Evolutionary conservation across 192 early-diverging fungal species (phyloP), one percentile per base, ranked within the genome.

Genomic region (Podila clonocystis): DNA sequence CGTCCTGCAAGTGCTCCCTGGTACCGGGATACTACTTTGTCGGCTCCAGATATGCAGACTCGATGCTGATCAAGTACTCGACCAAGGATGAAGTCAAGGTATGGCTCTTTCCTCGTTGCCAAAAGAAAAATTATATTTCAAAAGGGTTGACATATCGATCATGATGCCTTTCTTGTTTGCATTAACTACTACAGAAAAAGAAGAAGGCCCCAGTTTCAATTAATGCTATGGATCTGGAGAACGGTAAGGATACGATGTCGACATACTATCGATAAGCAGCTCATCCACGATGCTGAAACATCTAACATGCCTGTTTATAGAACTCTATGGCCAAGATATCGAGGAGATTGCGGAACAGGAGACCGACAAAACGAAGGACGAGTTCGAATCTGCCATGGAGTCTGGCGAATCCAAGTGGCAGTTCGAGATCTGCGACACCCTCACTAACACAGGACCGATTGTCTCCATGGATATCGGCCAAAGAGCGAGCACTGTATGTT

Each of bases 371-470:
- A 65, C 72, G 38, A 82, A 84, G 58, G 75, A 71, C n/a, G 75
- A 85, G 19, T 63, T 70, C 50, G 41, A 50, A 57, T 66, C 59
- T n/a, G 71, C 49, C 9, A 71, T 63, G 76, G 58, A 59, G 48
- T 57, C 68, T 67, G 84, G 75, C 45, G 76, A 67, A 3, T 72
- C 69, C 60, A 77, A 84, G 9, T 90, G 91, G 74, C 82, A 73
- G 8, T 91, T 94, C 67, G 83, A 85, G n/a, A 88, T 97, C 0
- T 90, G 89, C 63, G 96, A 97, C 79, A 88, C 89, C 12, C 74
- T 99, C 1, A 68, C 92, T 19, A 92, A 92, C 67, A 92, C 91
- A 0, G 96, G 96, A 4, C 91, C 96, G 8, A 90, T 97, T 50
- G 82, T 88, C 2, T 92, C 89, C 67, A 88, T 94, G 82, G 91